Base-by-base conservation (phyloP, 2,329 filamentous ascomycete genomes). In the Colletotrichum orbiculare region DNA sequence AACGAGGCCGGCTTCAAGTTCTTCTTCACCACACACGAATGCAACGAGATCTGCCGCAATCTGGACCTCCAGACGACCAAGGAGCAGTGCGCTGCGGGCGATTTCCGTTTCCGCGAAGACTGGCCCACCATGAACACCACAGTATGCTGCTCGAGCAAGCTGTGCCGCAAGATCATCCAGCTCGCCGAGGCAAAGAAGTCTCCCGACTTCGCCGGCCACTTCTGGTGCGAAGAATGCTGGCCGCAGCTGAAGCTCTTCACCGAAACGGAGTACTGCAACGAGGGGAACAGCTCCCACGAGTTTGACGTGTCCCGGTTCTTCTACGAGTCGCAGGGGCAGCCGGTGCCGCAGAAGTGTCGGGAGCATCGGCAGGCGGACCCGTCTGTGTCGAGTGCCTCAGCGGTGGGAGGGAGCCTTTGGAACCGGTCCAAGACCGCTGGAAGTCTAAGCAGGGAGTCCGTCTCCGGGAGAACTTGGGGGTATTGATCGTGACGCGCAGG, bases 111-210 rank as follows among this genome's bases (percentile, higher is more conserved):
- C 61, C 69, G 75, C 5, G 68, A 74, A 50, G 52, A 48, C 33
- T 79, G 77, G 77, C 75, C 75, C 2, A 66, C 52, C 43, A 69
- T 74, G 25, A 71, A 70, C 41, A 69, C 69, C 25, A 72, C 70
- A 0, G 72, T 76, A 0, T 79, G 73, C 61, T 80, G 78, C 54
- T 75, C 77, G 7, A 80, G 79, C 69, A 79, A 79, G 60, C 71
- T 80, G 17, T 80, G 78, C 63, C 68, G 75, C 10, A 70, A 68
- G 52, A 79, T 79, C 42, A 54, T 79, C 4, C 68, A 65, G 34
- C 55, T 71, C 0, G 57, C 69, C 11, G 70, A 53, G 8, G 70
- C 71, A 1, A 58, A 70, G 0, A 69, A 67, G 33, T 73, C 67
- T 2, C 63, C 68, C 1, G 64, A 71, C 41, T 72, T 68, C 39